Evolutionary conservation across 2,329 filamentous ascomycete species (phyloP).

Genomic region (Penicillium crustosum): DNA sequence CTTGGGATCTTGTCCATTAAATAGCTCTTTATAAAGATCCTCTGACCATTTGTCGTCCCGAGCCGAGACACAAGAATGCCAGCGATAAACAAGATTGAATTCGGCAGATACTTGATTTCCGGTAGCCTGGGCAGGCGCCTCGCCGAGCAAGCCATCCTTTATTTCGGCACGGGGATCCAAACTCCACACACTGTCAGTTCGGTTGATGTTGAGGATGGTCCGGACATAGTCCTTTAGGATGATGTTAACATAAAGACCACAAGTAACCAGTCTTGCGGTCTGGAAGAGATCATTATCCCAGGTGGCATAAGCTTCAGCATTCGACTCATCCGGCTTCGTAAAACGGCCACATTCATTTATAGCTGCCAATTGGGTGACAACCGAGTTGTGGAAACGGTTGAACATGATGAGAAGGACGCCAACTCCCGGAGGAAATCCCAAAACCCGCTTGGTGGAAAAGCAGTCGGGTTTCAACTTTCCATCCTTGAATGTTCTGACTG

Average conservation of each 20-base stretch:
- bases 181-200: constrained; percentile 60
- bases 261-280: constrained; percentile 54
- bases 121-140: constrained; percentile 55
- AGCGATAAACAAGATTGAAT: constrained; percentile 68
- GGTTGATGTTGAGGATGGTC: constrained; percentile 61
- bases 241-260: constrained; percentile 59
- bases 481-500: constrained; percentile 62
- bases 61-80: constrained; percentile 62
- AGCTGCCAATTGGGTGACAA: constrained; percentile 59
- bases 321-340: constrained; percentile 55
- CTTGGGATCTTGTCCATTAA: constrained; percentile 41
- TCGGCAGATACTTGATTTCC: constrained; percentile 68
- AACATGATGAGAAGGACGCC: constrained; percentile 68
- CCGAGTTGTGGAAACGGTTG: constrained; percentile 69
- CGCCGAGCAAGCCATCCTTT: constrained; percentile 45
- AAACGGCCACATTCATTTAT: constrained; percentile 68
- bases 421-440: constrained; percentile 69
- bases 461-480: constrained; percentile 71
- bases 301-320: constrained; percentile 36
- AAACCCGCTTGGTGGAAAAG: constrained; percentile 64
- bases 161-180: constrained; percentile 64
- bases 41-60: constrained; percentile 64
- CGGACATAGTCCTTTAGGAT: constrained; percentile 59
- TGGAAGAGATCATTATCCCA: constrained; percentile 53
- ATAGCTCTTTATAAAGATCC: constrained; percentile 52